Conservation (phyloP, 2,329 filamentous ascomycete genomes). For the Fusarium sp. region DNA sequence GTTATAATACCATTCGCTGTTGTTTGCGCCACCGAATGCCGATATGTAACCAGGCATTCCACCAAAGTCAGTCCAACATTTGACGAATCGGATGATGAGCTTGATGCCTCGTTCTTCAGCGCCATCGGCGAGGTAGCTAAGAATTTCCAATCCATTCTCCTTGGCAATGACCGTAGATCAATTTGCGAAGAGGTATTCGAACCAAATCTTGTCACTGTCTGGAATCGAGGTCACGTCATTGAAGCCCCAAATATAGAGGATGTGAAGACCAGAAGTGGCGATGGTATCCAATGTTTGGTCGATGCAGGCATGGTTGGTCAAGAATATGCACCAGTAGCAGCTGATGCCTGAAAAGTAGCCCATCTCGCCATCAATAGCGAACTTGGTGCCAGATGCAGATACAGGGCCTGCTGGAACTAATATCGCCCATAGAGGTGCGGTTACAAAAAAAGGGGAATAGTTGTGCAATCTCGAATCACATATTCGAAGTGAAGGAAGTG, state of each 20-base stretch:
- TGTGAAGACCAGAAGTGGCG: constrained; percentile 63
- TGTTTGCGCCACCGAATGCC: constrained; percentile 64
- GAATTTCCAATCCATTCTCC: constrained; percentile 65
- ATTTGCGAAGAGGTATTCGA: constrained; percentile 61
- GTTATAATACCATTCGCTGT: constrained; percentile 69
- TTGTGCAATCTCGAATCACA: not conserved
- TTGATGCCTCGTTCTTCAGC: constrained; percentile 70
- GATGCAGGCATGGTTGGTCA: constrained; percentile 65
- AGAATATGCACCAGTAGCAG: constrained; percentile 67
- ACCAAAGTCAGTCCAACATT: constrained; percentile 77
- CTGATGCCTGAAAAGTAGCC: constrained; percentile 67
- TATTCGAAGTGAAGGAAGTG: not conserved
- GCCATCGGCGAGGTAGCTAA: not conserved
- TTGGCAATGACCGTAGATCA: constrained; percentile 71
- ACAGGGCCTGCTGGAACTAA: too few species aligned
- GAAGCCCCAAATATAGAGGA: constrained; percentile 71
- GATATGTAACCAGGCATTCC: constrained; percentile 72
- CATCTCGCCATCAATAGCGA: constrained; percentile 58
- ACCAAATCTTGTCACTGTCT: constrained; percentile 57
- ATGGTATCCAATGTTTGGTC: constrained; percentile 64
- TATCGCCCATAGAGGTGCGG: not conserved
- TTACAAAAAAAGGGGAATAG: not conserved
- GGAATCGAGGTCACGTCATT: constrained; percentile 64
- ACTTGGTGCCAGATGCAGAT: constrained; percentile 45
- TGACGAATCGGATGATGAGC: constrained; percentile 74